Conservation (phyloP, 2,329 filamentous ascomycete genomes). For the Aspergillus aculeatinus region DNA sequence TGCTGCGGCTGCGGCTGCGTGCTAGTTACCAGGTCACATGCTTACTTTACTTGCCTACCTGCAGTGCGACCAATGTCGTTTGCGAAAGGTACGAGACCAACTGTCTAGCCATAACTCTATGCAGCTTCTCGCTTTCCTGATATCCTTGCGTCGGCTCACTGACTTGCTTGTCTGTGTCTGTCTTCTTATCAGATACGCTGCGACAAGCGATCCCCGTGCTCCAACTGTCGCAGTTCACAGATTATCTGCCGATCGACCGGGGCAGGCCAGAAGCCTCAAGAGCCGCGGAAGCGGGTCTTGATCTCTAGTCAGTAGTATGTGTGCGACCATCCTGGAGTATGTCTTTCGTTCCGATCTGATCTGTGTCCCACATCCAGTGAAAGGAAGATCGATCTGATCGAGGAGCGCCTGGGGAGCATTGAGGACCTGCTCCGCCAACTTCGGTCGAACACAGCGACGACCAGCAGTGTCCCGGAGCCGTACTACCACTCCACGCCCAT, state of each 20-base stretch:
- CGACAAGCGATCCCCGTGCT: conserved; percentile 43
- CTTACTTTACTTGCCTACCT: not conserved
- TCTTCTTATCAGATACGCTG: conserved; percentile 37
- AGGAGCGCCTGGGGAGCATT: conserved; percentile 51
- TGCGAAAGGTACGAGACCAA: conserved; percentile 30
- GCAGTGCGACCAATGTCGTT: conserved; percentile 38
- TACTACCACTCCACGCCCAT: conserved; percentile 15
- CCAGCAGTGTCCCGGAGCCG: conserved; percentile 1
- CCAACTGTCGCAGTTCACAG: conserved; percentile 41
- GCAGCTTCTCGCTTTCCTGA: not conserved
- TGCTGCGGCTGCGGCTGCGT: not conserved
- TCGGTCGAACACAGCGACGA: conserved; percentile 15
- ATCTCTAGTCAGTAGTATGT: conserved; percentile 46
- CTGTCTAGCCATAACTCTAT: not conserved
- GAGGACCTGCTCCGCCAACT: conserved; percentile 38
- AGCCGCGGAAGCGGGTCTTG: conserved; percentile 41
- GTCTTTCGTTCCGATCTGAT: conserved; percentile 5
- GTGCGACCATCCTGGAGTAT: not conserved
- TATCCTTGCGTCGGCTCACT: not conserved
- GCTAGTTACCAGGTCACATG: not conserved
- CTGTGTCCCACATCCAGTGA: conserved; percentile 39
- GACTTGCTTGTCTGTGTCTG: not conserved
- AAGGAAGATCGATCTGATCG: conserved; percentile 54
- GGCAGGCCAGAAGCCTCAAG: conserved; percentile 34
- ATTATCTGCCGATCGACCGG: conserved; percentile 40